phyloP scores from a whole-genome alignment of 306 rosid genomes.

The Fagus sylvatica region DNA sequence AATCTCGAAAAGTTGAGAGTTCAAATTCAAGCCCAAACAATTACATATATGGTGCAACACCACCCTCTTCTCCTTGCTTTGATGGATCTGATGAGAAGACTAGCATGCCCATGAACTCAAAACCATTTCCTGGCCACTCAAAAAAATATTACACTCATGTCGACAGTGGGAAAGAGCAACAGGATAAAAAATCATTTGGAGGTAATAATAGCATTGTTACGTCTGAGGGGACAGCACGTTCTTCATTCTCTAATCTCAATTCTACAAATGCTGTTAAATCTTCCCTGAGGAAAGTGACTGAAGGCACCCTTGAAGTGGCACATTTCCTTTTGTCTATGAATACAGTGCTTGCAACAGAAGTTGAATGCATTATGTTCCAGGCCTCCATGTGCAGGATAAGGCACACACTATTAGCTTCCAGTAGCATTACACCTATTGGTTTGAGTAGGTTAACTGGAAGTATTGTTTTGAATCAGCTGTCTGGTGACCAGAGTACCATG shows the following conservation, averaged over 20 bases:
- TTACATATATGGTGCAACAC: constrained; percentile 83
- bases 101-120: constrained; percentile 49
- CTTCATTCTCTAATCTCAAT: constrained; percentile 51
- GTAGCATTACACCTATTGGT: constrained; percentile 54
- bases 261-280: constrained; percentile 59
- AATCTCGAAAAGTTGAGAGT: constrained; percentile 65
- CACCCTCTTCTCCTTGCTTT: constrained; percentile 75
- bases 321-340: constrained; percentile 55
- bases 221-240: constrained; percentile 52
- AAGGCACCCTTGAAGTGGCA: constrained; percentile 60
- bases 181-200: constrained; percentile 44
- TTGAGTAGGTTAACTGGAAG: constrained; percentile 54
- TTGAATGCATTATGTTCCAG: constrained; percentile 77
- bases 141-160: constrained; percentile 70
- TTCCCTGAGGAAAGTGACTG: constrained; percentile 54
- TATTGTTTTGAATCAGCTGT: constrained; percentile 59
- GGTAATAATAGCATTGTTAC: constrained; percentile 39
- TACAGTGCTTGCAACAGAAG: constrained; percentile 82
- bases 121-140: constrained; percentile 44
- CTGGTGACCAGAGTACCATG: constrained; percentile 60
- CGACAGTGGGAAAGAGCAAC: constrained; percentile 61
- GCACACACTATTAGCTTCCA: constrained; percentile 67
- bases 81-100: constrained; percentile 73
- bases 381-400: constrained; percentile 90
- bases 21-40: constrained; percentile 66